A percentile compares a stretch with the other conserved stretches of the same genome.
These are phyloP conservation scores for Eimeria tenella DNA, from an alignment of 169 alveolate species.

Conservation along the genomic window DNA sequence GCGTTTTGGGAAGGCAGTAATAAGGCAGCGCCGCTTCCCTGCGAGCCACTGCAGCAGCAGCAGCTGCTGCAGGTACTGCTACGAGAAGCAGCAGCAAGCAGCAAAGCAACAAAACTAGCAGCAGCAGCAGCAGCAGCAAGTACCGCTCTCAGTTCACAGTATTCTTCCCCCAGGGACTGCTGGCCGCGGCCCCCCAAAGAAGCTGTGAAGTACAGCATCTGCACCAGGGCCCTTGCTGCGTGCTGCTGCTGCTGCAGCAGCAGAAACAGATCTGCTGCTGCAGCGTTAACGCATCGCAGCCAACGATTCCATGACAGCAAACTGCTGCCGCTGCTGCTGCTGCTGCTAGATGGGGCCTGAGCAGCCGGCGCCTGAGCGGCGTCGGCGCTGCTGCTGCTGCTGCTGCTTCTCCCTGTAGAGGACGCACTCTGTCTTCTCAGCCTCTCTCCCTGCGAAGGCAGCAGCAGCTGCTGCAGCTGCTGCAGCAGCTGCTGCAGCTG, in stretches of 20 bases:
- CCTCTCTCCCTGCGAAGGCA: background rate
- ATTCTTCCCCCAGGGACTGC: conserved; percentile 45
- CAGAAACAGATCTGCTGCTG: conserved; percentile 15
- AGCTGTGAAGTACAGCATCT: conserved; percentile 30
- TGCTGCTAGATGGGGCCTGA: background rate
- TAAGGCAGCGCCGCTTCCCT: background rate
- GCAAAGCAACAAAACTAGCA: background rate
- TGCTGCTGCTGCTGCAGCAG: conserved; percentile 60
- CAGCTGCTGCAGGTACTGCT: background rate
- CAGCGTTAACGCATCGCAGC: background rate
- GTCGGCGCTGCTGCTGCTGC: conserved; percentile 32
- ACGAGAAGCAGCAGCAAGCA: conserved; percentile 2
- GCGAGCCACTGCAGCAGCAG: conserved; percentile 18
- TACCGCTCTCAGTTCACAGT: conserved; percentile 29
- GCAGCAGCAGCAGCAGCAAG: conserved; percentile 18
- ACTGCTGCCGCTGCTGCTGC: conserved; percentile 14
- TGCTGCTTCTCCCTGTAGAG: background rate
- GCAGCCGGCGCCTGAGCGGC: background rate
- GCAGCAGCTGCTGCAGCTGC: conserved; percentile 65
- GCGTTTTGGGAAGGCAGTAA: no score
- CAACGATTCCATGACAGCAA: background rate
- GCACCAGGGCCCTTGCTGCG: background rate
- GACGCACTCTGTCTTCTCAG: background rate
- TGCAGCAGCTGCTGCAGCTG: conserved; percentile 53
- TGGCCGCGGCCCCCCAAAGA: conserved; percentile 17